Base-by-base conservation (phyloP, 2,329 filamentous ascomycete genomes). In the Nannizzia gypsea region DNA sequence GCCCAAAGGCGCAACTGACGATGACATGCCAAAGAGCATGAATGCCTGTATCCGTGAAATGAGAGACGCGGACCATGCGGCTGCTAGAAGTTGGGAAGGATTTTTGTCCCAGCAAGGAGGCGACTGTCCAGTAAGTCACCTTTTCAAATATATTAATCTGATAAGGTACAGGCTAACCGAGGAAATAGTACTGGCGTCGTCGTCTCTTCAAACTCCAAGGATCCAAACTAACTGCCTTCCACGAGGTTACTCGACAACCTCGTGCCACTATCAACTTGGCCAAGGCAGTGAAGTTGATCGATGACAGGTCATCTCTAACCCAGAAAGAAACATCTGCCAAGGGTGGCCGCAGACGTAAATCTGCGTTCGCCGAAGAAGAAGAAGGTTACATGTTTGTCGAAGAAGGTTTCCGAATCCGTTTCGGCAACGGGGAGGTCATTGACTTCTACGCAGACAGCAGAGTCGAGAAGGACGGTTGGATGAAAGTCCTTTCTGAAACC, bases 301-400 rank as follows among this genome's bases (percentile, higher is more conserved):
- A 99, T 70, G 93, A 99, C 72, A 88, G 90, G 60, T 85, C 85
- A 20, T 81, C 88, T 20, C 79, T 99, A 55, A 89, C 86, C 5
- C 88, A 96, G 68, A 90, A 89, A 66, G 89, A 95, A 69, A 89
- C 86, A 0, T 85, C 81, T 13, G 87, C 86, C 60, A 88, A 85
- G 70, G 83, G 82, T 64, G 89, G 90, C 60, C 86, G 84, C 66
- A 87, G 93, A 48, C 87, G 93, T 60, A 90, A 95, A 72, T 96
- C 91, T 36, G 93, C 89, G 9, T 99, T 99, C 72, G 91, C 92
- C 1, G 93, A 97, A 73, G 93, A 99, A 65, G 93, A 99, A 75
- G 93, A 99, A 71, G 93, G 93, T 46, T 99, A 99, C 78, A 96
- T 96, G 88, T 99, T 99, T 72, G 92, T 99, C 58, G 93, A 99